These are phyloP conservation scores for Hippophae gyantsensis DNA, from an alignment of 306 rosid species.

Conservation along the genomic window DNA sequence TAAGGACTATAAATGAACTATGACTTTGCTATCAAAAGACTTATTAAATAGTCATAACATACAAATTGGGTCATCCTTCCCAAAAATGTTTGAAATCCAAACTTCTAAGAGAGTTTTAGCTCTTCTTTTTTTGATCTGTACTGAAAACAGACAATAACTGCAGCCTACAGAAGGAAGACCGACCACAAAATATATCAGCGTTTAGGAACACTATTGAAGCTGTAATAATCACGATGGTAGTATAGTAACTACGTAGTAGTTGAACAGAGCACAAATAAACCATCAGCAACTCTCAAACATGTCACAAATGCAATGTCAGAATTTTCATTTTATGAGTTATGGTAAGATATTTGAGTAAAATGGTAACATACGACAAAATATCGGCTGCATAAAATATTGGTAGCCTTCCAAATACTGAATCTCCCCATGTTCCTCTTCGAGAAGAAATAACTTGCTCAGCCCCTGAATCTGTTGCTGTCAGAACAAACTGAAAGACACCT, in stretches of 20 bases:
- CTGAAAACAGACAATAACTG: slow-evolving; percentile 46
- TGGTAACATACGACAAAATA: slow-evolving; percentile 63
- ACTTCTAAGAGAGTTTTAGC: slow-evolving; percentile 35
- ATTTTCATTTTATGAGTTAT: neutral
- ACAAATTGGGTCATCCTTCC: slow-evolving; percentile 12
- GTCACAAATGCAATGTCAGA: too few species aligned
- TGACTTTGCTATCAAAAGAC: too few species aligned
- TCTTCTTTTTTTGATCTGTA: slow-evolving; percentile 8
- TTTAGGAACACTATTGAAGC: neutral
- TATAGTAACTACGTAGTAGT: too few species aligned
- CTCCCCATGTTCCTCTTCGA: slow-evolving; percentile 48
- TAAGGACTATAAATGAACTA: too few species aligned
- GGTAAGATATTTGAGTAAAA: slow-evolving; percentile 8
- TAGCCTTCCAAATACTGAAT: slow-evolving; percentile 55
- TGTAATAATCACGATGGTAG: too few species aligned
- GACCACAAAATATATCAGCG: neutral
- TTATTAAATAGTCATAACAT: neutral
- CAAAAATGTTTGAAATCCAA: slow-evolving; percentile 10
- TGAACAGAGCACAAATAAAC: too few species aligned
- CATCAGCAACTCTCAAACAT: too few species aligned
- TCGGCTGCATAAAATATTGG: slow-evolving; percentile 69
- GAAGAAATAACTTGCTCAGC: slow-evolving; percentile 69
- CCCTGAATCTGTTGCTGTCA: slow-evolving; percentile 68
- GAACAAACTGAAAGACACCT: slow-evolving; percentile 61
- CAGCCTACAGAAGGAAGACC: slow-evolving; percentile 41